Percentiles rank a stretch among this genome's conserved stretches.
Conservation (phyloP, 1,284 basidiomycete species). For the Fomitopsis schrenkii region DNA sequence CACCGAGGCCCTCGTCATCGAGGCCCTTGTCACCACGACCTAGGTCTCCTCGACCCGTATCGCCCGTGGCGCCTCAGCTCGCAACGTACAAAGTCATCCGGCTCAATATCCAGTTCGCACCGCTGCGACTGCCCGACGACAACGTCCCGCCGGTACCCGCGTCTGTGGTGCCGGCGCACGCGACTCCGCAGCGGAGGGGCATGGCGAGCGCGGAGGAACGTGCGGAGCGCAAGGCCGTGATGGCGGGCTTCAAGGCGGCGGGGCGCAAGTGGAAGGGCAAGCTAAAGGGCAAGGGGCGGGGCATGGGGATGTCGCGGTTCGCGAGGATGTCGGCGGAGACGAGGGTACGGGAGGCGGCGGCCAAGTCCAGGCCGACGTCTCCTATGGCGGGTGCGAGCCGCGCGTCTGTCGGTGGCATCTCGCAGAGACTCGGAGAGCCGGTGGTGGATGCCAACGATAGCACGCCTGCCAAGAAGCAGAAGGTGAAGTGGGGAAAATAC, state of each 20-base stretch:
- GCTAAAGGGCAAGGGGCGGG: neutral
- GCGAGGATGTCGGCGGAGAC: neutral
- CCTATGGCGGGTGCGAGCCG: too few species aligned
- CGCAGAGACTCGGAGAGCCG: too few species aligned
- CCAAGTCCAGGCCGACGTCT: too few species aligned
- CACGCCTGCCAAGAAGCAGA: neutral
- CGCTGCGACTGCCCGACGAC: neutral
- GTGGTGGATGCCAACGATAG: too few species aligned
- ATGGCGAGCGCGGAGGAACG: neutral
- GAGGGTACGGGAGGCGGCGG: neutral
- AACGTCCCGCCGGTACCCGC: neutral
- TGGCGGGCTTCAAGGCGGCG: neutral
- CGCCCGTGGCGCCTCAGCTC: neutral
- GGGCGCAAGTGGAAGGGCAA: neutral
- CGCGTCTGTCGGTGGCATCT: too few species aligned
- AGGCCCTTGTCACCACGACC: constrained; percentile 26
- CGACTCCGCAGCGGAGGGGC: neutral
- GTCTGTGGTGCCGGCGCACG: neutral
- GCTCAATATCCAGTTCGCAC: neutral
- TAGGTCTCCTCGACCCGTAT: neutral
- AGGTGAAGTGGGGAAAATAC: neutral
- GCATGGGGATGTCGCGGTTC: neutral
- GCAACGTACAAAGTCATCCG: neutral
- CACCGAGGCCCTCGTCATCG: constrained; percentile 34
- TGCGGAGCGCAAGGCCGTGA: neutral